Percentiles rank a stretch among this genome's conserved stretches.
These are phyloP conservation scores for Stromatinia cepivora DNA, from an alignment of 2,329 filamentous ascomycete genomes.

Conservation along the genomic window DNA sequence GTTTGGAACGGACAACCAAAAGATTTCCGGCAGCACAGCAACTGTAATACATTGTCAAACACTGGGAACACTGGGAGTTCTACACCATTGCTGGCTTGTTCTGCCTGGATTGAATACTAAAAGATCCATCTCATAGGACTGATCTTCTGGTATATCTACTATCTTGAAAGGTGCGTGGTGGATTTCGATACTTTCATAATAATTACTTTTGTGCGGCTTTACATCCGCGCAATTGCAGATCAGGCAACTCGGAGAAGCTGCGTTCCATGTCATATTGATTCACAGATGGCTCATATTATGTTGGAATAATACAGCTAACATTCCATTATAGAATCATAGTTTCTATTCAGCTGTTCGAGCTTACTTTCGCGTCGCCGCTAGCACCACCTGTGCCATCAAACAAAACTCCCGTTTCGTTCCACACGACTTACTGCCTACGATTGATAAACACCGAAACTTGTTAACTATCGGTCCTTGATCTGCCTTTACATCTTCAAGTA, in stretches of 20 bases:
- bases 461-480: conserved; percentile 27
- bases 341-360: conserved; percentile 27
- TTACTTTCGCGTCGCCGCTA: conserved; percentile 32
- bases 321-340: conserved; percentile 8
- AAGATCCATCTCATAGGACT: neutral
- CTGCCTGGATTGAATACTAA: neutral
- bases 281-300: conserved; percentile 14
- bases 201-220: conserved; percentile 17
- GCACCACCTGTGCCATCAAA: conserved; percentile 36
- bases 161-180: conserved; percentile 20
- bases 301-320: conserved; percentile 24
- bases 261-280: conserved; percentile 7
- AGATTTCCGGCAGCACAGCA: neutral
- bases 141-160: neutral
- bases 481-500: conserved; percentile 21
- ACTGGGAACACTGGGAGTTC: neutral
- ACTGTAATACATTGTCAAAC: conserved; percentile 13
- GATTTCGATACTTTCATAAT: neutral
- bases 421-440: conserved; percentile 33
- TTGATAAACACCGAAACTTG: conserved; percentile 9
- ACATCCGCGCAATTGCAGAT: conserved; percentile 14
- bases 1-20: neutral
- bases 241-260: conserved; percentile 7
- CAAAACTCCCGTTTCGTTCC: conserved; percentile 31
- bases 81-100: conserved; percentile 3